These are phyloP conservation scores for Astrothelium subdiscretum DNA, from an alignment of 495 filamentous ascomycete species.

Conservation along the genomic window DNA sequence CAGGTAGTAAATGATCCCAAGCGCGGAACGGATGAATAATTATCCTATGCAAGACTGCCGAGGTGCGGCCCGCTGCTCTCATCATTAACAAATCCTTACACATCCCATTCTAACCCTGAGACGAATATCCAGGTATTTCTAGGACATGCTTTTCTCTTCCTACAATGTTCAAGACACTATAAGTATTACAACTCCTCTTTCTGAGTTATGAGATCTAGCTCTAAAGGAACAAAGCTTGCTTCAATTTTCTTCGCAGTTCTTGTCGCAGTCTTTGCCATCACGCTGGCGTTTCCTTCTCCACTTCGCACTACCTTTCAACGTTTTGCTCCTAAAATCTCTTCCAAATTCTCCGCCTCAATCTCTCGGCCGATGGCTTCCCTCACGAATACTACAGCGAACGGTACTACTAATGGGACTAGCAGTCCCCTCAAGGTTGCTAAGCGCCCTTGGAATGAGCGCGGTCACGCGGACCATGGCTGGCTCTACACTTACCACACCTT, in stretches of 20 bases:
- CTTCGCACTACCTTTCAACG: slow-evolving; percentile 15
- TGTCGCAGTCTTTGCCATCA: slow-evolving; percentile 22
- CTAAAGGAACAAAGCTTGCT: not conserved
- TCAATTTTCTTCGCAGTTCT: slow-evolving; percentile 6
- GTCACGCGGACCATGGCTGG: slow-evolving; percentile 70
- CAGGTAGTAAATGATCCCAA: not conserved
- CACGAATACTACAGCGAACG: slow-evolving; percentile 16
- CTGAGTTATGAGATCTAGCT: not conserved
- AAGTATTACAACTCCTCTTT: not conserved
- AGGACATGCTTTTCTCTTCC: not conserved
- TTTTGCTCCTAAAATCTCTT: slow-evolving; percentile 8
- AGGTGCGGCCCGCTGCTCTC: not conserved
- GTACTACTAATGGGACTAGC: slow-evolving; percentile 11
- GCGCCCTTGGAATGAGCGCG: slow-evolving; percentile 41
- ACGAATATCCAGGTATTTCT: not conserved
- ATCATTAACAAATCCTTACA: slow-evolving; percentile 1
- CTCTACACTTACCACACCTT: slow-evolving; percentile 79
- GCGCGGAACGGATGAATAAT: not conserved
- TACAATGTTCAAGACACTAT: not conserved
- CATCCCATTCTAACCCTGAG: not conserved
- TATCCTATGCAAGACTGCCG: not conserved
- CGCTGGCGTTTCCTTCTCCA: slow-evolving; percentile 24
- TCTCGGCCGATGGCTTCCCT: slow-evolving; percentile 16
- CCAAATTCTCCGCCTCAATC: slow-evolving; percentile 5
- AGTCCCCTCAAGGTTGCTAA: slow-evolving; percentile 24